Conservation (phyloP, 208 protist species). For the Leishmania turanica region DNA sequence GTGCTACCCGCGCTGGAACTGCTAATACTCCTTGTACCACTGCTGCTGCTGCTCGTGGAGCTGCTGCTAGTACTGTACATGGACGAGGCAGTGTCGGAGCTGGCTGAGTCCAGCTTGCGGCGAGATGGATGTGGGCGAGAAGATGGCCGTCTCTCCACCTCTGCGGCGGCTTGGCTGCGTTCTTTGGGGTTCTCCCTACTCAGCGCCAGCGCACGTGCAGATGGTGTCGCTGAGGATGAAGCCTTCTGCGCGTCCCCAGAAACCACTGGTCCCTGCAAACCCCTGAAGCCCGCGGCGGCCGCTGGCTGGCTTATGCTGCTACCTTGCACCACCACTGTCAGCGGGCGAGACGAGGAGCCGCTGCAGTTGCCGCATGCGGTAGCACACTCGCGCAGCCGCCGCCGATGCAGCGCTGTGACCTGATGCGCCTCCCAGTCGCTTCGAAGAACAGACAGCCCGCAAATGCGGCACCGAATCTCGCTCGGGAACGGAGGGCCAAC, state of each 20-base stretch:
- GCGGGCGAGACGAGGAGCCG: not conserved
- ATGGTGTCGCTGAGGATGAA: not conserved
- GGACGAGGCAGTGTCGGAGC: not conserved
- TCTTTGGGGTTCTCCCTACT: not conserved
- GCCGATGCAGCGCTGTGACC: conserved; percentile 21
- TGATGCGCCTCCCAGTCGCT: conserved; percentile 25
- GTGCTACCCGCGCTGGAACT: not conserved
- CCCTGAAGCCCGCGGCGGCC: not conserved
- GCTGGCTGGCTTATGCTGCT: not conserved
- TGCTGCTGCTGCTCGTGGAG: conserved; percentile 3
- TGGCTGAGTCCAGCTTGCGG: not conserved
- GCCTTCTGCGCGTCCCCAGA: not conserved
- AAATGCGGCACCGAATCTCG: conserved; percentile 5
- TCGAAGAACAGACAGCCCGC: not conserved
- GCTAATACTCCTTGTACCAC: not conserved
- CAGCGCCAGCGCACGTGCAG: not conserved
- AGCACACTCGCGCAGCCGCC: conserved; percentile 15
- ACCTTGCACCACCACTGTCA: not conserved
- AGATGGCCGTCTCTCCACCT: not conserved
- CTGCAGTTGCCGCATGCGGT: not conserved
- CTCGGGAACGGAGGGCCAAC: not conserved
- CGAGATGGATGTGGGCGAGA: not conserved
- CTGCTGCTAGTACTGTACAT: conserved; percentile 7
- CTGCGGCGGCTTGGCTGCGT: not conserved
- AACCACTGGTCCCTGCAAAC: not conserved